Evolutionary conservation across 768 basidiomycete species (phyloP), one percentile per base, ranked within the genome.

Genomic region (Amyloporia xantha): DNA sequence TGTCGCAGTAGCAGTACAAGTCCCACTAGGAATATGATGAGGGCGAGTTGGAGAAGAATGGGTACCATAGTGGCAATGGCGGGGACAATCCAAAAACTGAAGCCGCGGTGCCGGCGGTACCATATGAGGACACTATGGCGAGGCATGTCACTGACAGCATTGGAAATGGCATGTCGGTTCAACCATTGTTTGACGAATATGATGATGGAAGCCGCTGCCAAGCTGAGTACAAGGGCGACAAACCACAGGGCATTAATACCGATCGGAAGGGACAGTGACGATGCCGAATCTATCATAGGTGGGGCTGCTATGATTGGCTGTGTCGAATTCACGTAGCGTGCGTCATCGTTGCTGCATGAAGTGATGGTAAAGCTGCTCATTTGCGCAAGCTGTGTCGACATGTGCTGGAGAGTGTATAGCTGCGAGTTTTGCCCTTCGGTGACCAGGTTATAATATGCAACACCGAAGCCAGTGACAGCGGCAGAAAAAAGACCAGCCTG

Each of bases 161-260:
- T 44, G 13, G 51, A 50, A 17, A 53, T 41, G 28, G 43, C 46
- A 25, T 61, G 57, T 10, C 56, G 52, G 33, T 54, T 54, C 1
- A 62, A 27, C 63, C 60, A 62, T 37, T 64, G 61, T 47, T 61
- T 65, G 23, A 59, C 58, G 20, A 59, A 45, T 26, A 60, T 54
- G 15, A 53, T 57, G 21, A 59, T 37, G 3, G 63, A 46, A 1
- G 62, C 63, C 11, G 59, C 52, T 6, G 55, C 50, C 26, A 66
- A 59, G n/a, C 54, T 56, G 51, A 57, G 47, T 2, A 58, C 45
- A 2, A 66, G 54, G 23, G 57, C 59, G n/a, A 53, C 40, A 40
- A 61, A 58, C 62, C 61, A 62, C 2, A 64, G 45, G 1, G 49
- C 41, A 48, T 61, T 62, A 17, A 45, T 36, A 19, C 17, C 30